phyloP scores from a whole-genome alignment of 2,329 filamentous ascomycete genomes.

The Fusarium sacchari region DNA sequence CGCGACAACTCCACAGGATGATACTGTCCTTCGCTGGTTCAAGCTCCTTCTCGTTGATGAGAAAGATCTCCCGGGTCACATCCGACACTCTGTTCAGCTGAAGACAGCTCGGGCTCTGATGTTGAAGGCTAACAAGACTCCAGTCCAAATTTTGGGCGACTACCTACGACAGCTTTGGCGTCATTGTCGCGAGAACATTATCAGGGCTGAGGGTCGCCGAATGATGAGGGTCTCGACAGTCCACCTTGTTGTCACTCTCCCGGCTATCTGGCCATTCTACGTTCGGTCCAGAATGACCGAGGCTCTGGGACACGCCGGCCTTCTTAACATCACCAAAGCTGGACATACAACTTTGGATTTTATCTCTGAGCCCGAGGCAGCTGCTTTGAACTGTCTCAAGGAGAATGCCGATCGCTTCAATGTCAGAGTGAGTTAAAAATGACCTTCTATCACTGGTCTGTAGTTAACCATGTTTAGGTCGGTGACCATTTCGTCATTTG shows the following conservation, averaged over 20 bases:
- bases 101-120: slow-evolving; percentile 12
- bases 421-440: slow-evolving; percentile 32
- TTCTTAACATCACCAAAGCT: slow-evolving; percentile 42
- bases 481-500: slow-evolving; percentile 49
- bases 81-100: slow-evolving; percentile 42
- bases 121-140: slow-evolving; percentile 28
- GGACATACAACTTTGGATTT: slow-evolving; percentile 49
- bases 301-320: slow-evolving; percentile 50
- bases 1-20: slow-evolving; percentile 42
- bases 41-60: slow-evolving; percentile 54
- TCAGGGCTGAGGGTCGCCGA: slow-evolving; percentile 29
- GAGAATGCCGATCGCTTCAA: slow-evolving; percentile 40
- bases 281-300: slow-evolving; percentile 50
- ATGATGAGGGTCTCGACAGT: slow-evolving; percentile 31
- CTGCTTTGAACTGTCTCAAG: slow-evolving; percentile 52
- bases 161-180: slow-evolving; percentile 51
- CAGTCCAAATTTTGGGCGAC: slow-evolving; percentile 46
- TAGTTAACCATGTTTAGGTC: background rate
- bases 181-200: slow-evolving; percentile 43
- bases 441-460: background rate
- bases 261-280: slow-evolving; percentile 58
- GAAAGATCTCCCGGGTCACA: slow-evolving; percentile 43
- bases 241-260: slow-evolving; percentile 55
- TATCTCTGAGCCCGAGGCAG: slow-evolving; percentile 58
- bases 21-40: slow-evolving; percentile 51